These are phyloP conservation scores for Ophiostoma novo-ulmi DNA, from an alignment of 2,329 filamentous ascomycete genomes.

Conservation along the genomic window DNA sequence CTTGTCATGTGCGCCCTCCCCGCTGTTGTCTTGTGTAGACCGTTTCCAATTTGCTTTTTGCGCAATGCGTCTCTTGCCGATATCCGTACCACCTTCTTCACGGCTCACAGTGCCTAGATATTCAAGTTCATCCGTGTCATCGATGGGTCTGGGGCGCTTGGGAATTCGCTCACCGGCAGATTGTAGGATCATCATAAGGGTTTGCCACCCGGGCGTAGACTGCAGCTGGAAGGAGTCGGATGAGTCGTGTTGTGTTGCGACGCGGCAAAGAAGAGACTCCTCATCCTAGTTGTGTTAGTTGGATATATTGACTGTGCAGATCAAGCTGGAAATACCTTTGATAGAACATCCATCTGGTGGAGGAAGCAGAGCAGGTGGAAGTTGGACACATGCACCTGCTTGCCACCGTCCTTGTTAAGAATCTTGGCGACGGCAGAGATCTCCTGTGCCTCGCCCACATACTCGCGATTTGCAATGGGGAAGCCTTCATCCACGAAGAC, in stretches of 20 bases:
- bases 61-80: slow-evolving; percentile 15
- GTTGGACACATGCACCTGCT: slow-evolving; percentile 71
- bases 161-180: slow-evolving; percentile 94
- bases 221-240: slow-evolving; percentile 77
- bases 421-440: slow-evolving; percentile 7
- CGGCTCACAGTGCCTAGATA: slow-evolving; percentile 16
- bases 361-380: slow-evolving; percentile 93
- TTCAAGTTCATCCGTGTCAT: slow-evolving; percentile 25
- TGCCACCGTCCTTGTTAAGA: slow-evolving; percentile 44
- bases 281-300: slow-evolving; percentile 62
- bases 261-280: slow-evolving; percentile 75
- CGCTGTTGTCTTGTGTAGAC: slow-evolving; percentile 10
- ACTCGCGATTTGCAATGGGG: slow-evolving; percentile 85
- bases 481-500: slow-evolving; percentile 73
- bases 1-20: background rate
- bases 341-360: slow-evolving; percentile 71
- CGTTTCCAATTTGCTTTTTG: slow-evolving; percentile 12
- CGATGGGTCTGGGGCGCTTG: slow-evolving; percentile 48
- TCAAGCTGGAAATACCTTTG: slow-evolving; percentile 57
- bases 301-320: background rate
- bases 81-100: background rate
- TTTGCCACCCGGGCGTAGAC: slow-evolving; percentile 88
- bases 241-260: slow-evolving; percentile 75
- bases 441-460: slow-evolving; percentile 81
- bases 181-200: slow-evolving; percentile 85